A percentile compares a stretch with the other conserved stretches of the same genome.
Evolutionary conservation across 768 basidiomycete species (phyloP).

Genomic region (Cantharellus cinnabarinus): DNA sequence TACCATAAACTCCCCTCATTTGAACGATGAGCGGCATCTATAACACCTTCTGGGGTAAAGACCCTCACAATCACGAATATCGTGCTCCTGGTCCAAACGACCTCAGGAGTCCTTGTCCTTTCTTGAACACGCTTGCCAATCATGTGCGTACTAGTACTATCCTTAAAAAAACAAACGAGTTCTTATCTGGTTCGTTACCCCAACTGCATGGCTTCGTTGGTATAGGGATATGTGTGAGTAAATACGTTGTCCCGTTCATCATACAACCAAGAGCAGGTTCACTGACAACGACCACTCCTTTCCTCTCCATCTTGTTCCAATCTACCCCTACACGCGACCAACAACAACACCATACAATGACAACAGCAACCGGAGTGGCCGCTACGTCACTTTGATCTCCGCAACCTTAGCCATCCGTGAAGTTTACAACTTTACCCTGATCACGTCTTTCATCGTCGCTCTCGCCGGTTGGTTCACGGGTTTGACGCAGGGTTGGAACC

Average conservation of each 20-base stretch:
- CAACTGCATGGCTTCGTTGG: too few species aligned
- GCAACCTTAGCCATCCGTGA: neutral
- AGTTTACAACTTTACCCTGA: neutral
- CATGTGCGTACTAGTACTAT: neutral
- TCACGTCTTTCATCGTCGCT: neutral
- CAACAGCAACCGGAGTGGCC: neutral
- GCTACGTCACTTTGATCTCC: neutral
- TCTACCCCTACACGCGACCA: too few species aligned
- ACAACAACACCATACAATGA: too few species aligned
- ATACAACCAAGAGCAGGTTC: too few species aligned
- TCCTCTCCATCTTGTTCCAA: too few species aligned
- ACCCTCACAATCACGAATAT: neutral
- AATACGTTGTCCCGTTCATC: too few species aligned
- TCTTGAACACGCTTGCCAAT: neutral
- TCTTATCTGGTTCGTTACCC: too few species aligned
- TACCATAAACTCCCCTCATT: too few species aligned
- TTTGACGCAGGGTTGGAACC: neutral
- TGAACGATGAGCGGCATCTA: slow-evolving; percentile 1
- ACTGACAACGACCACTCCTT: too few species aligned
- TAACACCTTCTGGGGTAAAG: slow-evolving; percentile 8
- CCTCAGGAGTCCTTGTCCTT: neutral
- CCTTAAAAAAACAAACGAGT: too few species aligned
- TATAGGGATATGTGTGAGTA: too few species aligned
- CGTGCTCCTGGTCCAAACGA: neutral
- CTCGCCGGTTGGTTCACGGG: neutral